A percentile compares a stretch with the other conserved stretches of the same genome.
These are phyloP conservation scores for Pseudogymnoascus sp. DNA, from an alignment of 2,329 filamentous ascomycete species.

Conservation along the genomic window DNA sequence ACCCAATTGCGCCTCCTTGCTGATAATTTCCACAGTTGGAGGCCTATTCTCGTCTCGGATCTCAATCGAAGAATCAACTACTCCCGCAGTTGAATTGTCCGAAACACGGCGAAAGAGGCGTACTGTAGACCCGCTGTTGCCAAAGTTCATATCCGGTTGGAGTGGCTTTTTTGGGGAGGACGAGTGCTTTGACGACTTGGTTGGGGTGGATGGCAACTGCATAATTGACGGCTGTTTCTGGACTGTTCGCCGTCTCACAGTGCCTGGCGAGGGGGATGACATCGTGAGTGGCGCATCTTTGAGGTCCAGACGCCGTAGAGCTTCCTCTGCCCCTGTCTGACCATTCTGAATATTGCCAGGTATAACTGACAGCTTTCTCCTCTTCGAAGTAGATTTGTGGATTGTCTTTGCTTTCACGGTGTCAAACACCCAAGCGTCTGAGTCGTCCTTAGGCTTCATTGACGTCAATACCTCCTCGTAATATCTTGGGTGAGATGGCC, in stretches of 20 bases:
- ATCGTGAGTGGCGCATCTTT: constrained; percentile 54
- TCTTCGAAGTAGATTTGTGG: constrained; percentile 44
- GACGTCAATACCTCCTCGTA: constrained; percentile 88
- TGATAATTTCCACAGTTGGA: constrained; percentile 49
- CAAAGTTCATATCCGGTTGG: constrained; percentile 85
- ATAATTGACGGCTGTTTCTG: constrained; percentile 32
- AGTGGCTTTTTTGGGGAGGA: constrained; percentile 60
- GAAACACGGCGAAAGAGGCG: constrained; percentile 87
- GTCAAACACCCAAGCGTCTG: constrained; percentile 93
- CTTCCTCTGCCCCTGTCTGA: constrained; percentile 43
- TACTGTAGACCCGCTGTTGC: constrained; percentile 86
- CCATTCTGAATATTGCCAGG: constrained; percentile 35
- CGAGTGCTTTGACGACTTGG: constrained; percentile 17
- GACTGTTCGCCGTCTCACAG: constrained; percentile 54
- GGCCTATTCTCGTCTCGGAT: constrained; percentile 57
- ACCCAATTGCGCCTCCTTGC: constrained; percentile 78
- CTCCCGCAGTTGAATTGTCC: constrained; percentile 44
- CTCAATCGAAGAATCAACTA: constrained; percentile 15
- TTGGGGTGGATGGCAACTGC: constrained; percentile 25
- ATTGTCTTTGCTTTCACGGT: constrained; percentile 71
- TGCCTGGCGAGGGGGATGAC: constrained; percentile 46
- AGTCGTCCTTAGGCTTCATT: constrained; percentile 57
- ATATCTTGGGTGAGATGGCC: constrained; percentile 67
- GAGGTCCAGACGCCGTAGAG: constrained; percentile 52
- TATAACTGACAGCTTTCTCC: constrained; percentile 50